Percentiles rank a stretch among this genome's conserved stretches.
Conservation (phyloP, 257 asterid genomes). For the Oldenlandia corymbosa region DNA sequence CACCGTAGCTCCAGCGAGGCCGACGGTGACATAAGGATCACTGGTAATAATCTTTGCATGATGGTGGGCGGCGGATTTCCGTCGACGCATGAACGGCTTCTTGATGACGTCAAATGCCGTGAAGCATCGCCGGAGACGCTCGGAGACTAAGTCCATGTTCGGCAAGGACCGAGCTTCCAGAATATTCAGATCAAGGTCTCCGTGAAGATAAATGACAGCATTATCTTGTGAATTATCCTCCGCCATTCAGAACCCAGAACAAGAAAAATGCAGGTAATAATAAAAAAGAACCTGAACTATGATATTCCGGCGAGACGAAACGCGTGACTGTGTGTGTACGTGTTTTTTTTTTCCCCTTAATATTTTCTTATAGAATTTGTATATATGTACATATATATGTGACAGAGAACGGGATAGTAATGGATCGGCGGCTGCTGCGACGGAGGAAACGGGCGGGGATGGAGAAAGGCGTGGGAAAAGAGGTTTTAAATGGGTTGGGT, state of each 20-base stretch:
- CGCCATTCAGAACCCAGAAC: slow-evolving; percentile 33
- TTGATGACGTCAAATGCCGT: slow-evolving; percentile 43
- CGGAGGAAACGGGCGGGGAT: too few relatives aligned
- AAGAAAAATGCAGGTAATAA: background rate
- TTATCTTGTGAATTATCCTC: slow-evolving; percentile 21
- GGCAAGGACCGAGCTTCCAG: slow-evolving; percentile 81
- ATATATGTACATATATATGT: background rate
- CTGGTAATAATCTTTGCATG: slow-evolving; percentile 67
- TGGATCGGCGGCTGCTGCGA: slow-evolving; percentile 5
- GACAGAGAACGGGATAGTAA: background rate
- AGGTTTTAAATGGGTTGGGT: background rate
- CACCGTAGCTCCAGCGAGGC: slow-evolving; percentile 74
- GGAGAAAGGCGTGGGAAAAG: background rate
- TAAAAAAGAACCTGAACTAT: background rate
- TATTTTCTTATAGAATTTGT: background rate
- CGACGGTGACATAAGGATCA: slow-evolving; percentile 85
- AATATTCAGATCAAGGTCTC: slow-evolving; percentile 74
- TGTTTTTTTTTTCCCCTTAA: background rate
- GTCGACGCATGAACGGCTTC: slow-evolving; percentile 32
- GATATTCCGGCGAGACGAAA: slow-evolving; percentile 3
- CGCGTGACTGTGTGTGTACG: background rate
- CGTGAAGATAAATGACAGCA: slow-evolving; percentile 49
- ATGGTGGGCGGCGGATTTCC: slow-evolving; percentile 26
- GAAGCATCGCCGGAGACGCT: slow-evolving; percentile 65
- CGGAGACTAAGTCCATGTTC: slow-evolving; percentile 78